Evolutionary conservation across 2,329 filamentous ascomycete genomes (phyloP).

Genomic region (Geosmithia flava): DNA sequence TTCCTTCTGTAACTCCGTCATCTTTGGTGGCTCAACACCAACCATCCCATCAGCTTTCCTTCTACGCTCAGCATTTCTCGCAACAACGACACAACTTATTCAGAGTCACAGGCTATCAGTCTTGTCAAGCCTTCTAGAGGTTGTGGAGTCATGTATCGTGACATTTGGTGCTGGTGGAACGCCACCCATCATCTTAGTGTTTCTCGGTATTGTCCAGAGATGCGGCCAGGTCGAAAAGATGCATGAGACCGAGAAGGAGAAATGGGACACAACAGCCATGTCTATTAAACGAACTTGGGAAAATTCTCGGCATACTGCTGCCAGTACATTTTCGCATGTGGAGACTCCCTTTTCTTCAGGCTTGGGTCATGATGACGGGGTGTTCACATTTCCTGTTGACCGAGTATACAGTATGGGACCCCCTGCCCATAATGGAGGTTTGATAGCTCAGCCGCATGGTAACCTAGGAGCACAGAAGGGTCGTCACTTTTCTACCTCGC

Average conservation of each 20-base stretch:
- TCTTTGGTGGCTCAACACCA: constrained; percentile 20
- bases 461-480: neutral
- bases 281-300: neutral
- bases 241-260: constrained; percentile 17
- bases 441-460: no score
- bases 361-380: neutral
- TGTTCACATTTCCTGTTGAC: neutral
- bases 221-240: constrained; percentile 15
- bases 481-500: neutral
- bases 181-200: constrained; percentile 18
- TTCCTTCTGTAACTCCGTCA: constrained; percentile 24
- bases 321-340: neutral
- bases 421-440: no score
- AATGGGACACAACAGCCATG: constrained; percentile 12
- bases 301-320: neutral
- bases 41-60: constrained; percentile 20
- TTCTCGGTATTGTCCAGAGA: constrained; percentile 21
- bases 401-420: no score
- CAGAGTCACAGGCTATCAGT: constrained; percentile 19
- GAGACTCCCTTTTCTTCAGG: neutral
- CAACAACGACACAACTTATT: constrained; percentile 19
- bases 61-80: constrained; percentile 23
- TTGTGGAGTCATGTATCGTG: constrained; percentile 17
- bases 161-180: constrained; percentile 19
- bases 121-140: constrained; percentile 21